phyloP scores from a whole-genome alignment of 257 asterid species.

The Penstemon davidsonii region DNA sequence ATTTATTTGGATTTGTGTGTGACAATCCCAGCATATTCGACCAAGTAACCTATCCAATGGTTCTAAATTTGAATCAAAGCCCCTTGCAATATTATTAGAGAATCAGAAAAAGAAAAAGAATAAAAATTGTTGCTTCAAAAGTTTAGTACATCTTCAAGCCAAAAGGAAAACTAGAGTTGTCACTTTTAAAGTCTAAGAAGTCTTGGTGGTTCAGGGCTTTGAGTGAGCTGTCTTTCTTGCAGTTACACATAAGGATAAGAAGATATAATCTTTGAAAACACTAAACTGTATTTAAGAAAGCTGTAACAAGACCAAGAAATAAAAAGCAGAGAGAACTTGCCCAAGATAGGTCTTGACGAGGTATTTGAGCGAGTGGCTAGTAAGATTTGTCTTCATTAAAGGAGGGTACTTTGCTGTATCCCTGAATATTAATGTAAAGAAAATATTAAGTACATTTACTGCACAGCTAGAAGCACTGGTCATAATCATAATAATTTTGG shows the following conservation, averaged over 20 bases:
- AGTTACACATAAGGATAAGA: neutral
- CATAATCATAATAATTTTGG: neutral
- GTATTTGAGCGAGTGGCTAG: slow-evolving; percentile 59
- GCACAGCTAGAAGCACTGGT: neutral
- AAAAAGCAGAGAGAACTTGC: slow-evolving; percentile 36
- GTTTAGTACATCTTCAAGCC: neutral
- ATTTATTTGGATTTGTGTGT: neutral
- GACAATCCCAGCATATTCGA: neutral
- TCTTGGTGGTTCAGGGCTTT: neutral
- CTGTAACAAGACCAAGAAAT: neutral
- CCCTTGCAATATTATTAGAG: neutral
- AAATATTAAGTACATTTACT: slow-evolving; percentile 16
- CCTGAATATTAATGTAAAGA: slow-evolving; percentile 34
- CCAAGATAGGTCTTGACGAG: slow-evolving; percentile 55
- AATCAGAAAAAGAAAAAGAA: neutral
- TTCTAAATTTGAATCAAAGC: neutral
- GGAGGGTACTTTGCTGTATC: slow-evolving; percentile 60
- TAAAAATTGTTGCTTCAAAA: neutral
- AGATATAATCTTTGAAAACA: slow-evolving; percentile 2
- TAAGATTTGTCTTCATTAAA: slow-evolving; percentile 58
- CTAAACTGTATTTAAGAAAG: neutral
- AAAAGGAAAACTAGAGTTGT: neutral
- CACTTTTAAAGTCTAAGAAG: neutral
- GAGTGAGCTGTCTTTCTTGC: neutral
- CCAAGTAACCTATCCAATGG: neutral